phyloP scores from a whole-genome alignment of 169 alveolate genomes.

The Eimeria maxima region DNA sequence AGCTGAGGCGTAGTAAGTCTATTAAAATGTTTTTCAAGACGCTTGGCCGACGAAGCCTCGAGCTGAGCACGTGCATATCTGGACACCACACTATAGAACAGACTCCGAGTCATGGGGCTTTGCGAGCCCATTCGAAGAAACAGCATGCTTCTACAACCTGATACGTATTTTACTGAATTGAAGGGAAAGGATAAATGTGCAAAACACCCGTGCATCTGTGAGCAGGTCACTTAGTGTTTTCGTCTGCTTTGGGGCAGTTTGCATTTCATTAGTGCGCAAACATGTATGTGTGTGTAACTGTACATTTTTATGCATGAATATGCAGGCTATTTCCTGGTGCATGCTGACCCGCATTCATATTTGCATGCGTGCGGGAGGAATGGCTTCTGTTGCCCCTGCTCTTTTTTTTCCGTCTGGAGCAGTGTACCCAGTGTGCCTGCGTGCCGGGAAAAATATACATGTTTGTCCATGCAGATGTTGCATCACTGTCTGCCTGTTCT shows the following conservation, averaged over 20 bases:
- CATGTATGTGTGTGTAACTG: neutral
- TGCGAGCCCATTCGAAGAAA: neutral
- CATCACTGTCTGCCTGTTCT: neutral
- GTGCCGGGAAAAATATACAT: neutral
- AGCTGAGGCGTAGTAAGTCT: neutral
- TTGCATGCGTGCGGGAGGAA: neutral
- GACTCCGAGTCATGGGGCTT: neutral
- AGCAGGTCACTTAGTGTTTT: neutral
- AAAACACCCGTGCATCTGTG: neutral
- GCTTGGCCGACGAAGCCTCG: neutral
- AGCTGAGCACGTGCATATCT: neutral
- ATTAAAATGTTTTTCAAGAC: neutral
- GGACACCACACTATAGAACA: neutral
- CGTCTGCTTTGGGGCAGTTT: neutral
- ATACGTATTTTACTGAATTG: neutral
- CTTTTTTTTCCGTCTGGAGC: too few species aligned
- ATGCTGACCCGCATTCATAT: too few species aligned
- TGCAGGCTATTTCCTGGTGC: neutral
- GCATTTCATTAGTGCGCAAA: neutral
- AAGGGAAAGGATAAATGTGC: neutral
- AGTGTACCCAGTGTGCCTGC: too few species aligned
- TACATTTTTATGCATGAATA: too few species aligned
- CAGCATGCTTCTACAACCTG: neutral
- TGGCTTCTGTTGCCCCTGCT: neutral
- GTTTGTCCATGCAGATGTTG: neutral